Evolutionary conservation across 1,139 yeast species (phyloP).

Genomic region (Yamadazyma oceani): DNA sequence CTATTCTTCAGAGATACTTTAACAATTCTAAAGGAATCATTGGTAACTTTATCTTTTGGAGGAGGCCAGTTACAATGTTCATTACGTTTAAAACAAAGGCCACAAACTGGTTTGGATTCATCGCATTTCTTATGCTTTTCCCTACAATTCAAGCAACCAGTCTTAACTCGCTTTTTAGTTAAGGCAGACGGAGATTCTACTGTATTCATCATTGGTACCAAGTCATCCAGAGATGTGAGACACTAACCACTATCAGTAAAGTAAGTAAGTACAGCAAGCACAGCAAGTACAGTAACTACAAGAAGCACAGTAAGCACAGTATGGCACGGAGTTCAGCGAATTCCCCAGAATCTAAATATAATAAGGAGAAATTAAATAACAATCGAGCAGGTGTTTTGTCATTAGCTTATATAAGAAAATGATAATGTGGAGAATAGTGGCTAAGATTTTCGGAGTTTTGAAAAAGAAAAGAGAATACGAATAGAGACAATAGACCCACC

Average conservation of each 20-base stretch:
- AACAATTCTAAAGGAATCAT: slow-evolving; percentile 14
- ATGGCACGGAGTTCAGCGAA: too few relatives aligned
- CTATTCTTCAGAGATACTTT: slow-evolving; percentile 6
- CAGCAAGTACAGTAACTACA: too few relatives aligned
- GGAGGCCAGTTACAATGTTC: slow-evolving; percentile 40
- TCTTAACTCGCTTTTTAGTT: slow-evolving; percentile 31
- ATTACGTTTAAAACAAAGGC: slow-evolving; percentile 31
- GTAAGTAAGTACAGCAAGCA: too few relatives aligned
- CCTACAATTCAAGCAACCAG: slow-evolving; percentile 47
- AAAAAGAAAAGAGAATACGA: background rate
- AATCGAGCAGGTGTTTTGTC: background rate
- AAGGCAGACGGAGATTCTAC: background rate
- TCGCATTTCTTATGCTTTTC: slow-evolving; percentile 47
- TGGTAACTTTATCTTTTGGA: slow-evolving; percentile 9
- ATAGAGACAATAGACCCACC: background rate
- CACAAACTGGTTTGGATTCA: slow-evolving; percentile 40
- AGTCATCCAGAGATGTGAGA: too few relatives aligned
- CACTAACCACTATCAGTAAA: too few relatives aligned
- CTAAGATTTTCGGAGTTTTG: slow-evolving; percentile 2
- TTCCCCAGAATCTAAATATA: background rate
- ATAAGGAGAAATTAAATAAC: background rate
- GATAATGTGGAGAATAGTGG: slow-evolving; percentile 2
- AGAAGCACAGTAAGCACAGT: too few relatives aligned
- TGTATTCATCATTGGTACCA: background rate
- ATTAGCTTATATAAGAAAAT: slow-evolving; percentile 1